Evolutionary conservation across 352 stramenopile genomes (phyloP).

Genomic region (Globisporangium nodosum): DNA sequence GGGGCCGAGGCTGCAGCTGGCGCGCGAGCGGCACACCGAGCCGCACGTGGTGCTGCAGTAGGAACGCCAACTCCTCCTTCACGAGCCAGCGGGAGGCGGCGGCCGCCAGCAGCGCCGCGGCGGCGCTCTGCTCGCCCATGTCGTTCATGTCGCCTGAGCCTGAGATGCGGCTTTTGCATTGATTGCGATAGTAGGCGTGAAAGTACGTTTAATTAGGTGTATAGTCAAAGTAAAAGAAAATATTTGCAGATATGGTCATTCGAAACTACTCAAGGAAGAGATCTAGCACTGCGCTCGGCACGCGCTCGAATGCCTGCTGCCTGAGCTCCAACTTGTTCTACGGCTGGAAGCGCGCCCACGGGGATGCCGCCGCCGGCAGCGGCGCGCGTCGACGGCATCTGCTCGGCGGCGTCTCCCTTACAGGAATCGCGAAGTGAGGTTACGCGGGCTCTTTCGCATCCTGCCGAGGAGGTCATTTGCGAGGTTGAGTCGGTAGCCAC

Average conservation of each 20-base stretch:
- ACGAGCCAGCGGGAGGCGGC: constrained; percentile 69
- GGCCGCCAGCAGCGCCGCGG: constrained; percentile 27
- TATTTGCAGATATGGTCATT: too few species aligned
- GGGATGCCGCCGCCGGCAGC: constrained; percentile 33
- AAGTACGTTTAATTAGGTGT: too few species aligned
- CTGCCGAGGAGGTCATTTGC: not conserved
- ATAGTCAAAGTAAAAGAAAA: too few species aligned
- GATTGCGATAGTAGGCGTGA: too few species aligned
- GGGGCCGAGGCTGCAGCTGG: constrained; percentile 39
- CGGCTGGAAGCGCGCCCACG: constrained; percentile 66
- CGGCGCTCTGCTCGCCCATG: not conserved
- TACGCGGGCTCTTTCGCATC: not conserved
- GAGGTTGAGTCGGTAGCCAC: too few species aligned
- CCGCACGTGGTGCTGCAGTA: constrained; percentile 49
- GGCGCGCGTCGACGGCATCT: not conserved
- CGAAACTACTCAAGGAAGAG: too few species aligned
- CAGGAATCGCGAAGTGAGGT: not conserved
- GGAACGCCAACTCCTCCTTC: constrained; percentile 78
- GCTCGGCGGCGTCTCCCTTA: not conserved
- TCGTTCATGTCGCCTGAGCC: not conserved
- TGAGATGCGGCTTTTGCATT: not conserved
- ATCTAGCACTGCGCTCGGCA: constrained; percentile 7
- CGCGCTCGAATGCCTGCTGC: constrained; percentile 55
- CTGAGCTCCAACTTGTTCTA: constrained; percentile 74
- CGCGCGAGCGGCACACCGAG: constrained; percentile 35